Conservation (phyloP, 2,329 filamentous ascomycete genomes). For the Cladophialophora yegresii region DNA sequence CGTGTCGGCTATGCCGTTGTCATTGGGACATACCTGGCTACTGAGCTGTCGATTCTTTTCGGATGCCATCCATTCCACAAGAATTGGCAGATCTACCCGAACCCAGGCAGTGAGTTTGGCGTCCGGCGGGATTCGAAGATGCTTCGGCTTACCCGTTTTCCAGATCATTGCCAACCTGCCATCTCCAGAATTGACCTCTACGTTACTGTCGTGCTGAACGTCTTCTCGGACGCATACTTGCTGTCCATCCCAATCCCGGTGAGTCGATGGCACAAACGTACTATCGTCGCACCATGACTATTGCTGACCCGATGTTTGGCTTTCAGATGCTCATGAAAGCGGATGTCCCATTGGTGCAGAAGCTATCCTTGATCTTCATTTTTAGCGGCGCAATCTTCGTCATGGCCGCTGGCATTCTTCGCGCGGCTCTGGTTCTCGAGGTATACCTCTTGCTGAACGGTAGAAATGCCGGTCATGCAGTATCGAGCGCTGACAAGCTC, state of each 20-base stretch:
- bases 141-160: background rate
- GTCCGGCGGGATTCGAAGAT: background rate
- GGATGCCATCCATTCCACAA: constrained; percentile 56
- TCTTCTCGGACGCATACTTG: constrained; percentile 61
- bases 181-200: constrained; percentile 56
- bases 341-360: constrained; percentile 53
- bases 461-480: too few species aligned
- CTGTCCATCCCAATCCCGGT: constrained; percentile 61
- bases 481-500: background rate
- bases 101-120: constrained; percentile 55
- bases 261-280: constrained; percentile 31
- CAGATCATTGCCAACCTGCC: constrained; percentile 53
- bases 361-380: constrained; percentile 55
- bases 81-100: constrained; percentile 62
- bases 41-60: constrained; percentile 54
- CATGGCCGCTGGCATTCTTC: constrained; percentile 57
- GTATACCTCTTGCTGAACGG: constrained; percentile 32
- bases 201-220: constrained; percentile 56
- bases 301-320: background rate
- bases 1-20: constrained; percentile 56
- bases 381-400: constrained; percentile 61
- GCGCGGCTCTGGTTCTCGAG: constrained; percentile 55
- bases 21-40: constrained; percentile 52
- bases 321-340: constrained; percentile 56
- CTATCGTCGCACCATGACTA: background rate